phyloP scores from a whole-genome alignment of 108 stramenopile species.

The Cyclostephanos tholiformis region DNA sequence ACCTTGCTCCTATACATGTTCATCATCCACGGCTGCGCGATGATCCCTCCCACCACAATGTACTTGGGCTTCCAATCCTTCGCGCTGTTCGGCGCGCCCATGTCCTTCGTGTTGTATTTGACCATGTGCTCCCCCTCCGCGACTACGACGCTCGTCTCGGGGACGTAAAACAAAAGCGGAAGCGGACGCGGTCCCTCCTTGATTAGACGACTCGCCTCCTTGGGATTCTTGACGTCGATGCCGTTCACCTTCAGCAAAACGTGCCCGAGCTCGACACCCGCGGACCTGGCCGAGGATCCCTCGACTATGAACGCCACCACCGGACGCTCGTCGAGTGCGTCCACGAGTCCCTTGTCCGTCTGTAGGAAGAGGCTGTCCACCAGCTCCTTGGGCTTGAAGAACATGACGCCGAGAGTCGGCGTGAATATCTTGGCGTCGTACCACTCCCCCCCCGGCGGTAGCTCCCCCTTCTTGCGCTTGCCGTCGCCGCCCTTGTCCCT shows the following conservation, averaged over 20 bases:
- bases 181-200: constrained; percentile 89
- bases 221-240: constrained; percentile 86
- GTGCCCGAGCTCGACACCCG: constrained; percentile 88
- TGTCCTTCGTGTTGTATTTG: constrained; percentile 90
- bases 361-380: constrained; percentile 83
- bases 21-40: constrained; percentile 93
- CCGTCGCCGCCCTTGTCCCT: background rate
- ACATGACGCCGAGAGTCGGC: constrained; percentile 92
- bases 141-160: constrained; percentile 77
- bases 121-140: constrained; percentile 92
- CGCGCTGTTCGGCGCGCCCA: constrained; percentile 80
- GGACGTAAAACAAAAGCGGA: constrained; percentile 86
- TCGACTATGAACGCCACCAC: constrained; percentile 91
- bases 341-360: constrained; percentile 70
- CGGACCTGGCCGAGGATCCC: constrained; percentile 76
- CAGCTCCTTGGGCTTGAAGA: constrained; percentile 91
- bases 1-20: constrained; percentile 94
- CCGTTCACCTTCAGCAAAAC: constrained; percentile 89
- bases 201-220: constrained; percentile 87
- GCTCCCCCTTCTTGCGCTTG: constrained; percentile 54
- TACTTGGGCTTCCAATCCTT: constrained; percentile 94
- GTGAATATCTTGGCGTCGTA: constrained; percentile 92
- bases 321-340: constrained; percentile 77
- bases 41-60: constrained; percentile 90
- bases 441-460: constrained; percentile 89